phyloP scores from a whole-genome alignment of 1,284 basidiomycete species.

The Trichosporon ovoides region DNA sequence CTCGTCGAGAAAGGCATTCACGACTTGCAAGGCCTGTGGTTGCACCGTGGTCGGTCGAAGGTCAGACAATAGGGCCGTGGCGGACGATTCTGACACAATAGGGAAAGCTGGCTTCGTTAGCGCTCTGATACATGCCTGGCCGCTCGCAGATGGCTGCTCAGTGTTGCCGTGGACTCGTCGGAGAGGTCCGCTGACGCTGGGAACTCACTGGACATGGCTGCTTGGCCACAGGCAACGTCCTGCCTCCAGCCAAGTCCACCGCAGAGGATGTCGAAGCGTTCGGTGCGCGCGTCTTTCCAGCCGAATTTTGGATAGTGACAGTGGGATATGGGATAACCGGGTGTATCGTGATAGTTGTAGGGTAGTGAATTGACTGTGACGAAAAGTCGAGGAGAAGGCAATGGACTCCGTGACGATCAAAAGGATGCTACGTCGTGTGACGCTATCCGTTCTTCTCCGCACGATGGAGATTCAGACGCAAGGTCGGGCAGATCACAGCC shows the following conservation, averaged over 20 bases:
- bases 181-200: not conserved
- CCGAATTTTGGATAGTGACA: not conserved
- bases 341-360: not conserved
- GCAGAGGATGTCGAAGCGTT: not conserved
- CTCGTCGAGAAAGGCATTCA: constrained; percentile 85
- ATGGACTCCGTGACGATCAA: not conserved
- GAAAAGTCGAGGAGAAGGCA: constrained; percentile 1
- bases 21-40: constrained; percentile 62
- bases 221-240: not conserved
- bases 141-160: not conserved
- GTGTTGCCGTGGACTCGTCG: not conserved
- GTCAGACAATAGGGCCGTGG: constrained; percentile 83
- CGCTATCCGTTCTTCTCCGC: not conserved
- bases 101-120: constrained; percentile 8
- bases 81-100: constrained; percentile 65
- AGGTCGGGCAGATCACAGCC: not conserved
- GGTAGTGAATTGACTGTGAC: constrained; percentile 1
- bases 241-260: constrained; percentile 6
- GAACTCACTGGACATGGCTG: constrained; percentile 2
- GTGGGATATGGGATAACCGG: not conserved
- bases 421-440: not conserved
- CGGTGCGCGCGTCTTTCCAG: not conserved
- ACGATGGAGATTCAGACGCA: not conserved
- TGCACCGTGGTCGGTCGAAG: constrained; percentile 80
- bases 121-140: not conserved